These are phyloP conservation scores for Cochlearia excelsa DNA, from an alignment of 345 rosid species.

Conservation along the genomic window DNA sequence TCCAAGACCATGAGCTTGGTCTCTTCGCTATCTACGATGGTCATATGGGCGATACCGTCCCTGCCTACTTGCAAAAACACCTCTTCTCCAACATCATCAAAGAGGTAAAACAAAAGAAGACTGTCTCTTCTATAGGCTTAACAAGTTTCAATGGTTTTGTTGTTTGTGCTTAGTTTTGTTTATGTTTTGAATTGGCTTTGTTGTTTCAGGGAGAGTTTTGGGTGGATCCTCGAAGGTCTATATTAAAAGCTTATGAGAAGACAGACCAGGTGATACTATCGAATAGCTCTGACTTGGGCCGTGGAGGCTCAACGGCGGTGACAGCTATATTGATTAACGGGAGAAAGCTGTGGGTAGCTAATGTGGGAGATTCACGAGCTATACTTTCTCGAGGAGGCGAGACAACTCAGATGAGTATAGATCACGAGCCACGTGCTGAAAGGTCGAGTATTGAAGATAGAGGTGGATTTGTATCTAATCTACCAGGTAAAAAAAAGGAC, in stretches of 20 bases:
- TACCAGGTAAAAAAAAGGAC: slow-evolving; percentile 52
- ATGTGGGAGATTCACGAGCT: slow-evolving; percentile 69
- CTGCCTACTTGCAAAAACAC: slow-evolving; percentile 61
- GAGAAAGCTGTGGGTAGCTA: slow-evolving; percentile 56
- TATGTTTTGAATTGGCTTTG: too few relatives aligned
- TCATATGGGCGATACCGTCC: slow-evolving; percentile 66
- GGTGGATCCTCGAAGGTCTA: slow-evolving; percentile 54
- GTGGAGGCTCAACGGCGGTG: slow-evolving; percentile 79
- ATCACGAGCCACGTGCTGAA: slow-evolving; percentile 74
- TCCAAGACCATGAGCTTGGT: slow-evolving; percentile 57
- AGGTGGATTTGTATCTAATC: slow-evolving; percentile 86
- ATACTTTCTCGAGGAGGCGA: slow-evolving; percentile 55
- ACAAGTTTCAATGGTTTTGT: too few relatives aligned
- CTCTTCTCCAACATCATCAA: slow-evolving; percentile 61
- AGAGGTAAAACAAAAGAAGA: slow-evolving; percentile 41
- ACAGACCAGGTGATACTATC: slow-evolving; percentile 75
- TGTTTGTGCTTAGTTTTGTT: too few relatives aligned
- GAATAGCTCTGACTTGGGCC: slow-evolving; percentile 56
- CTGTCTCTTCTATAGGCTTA: too few relatives aligned
- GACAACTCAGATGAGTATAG: slow-evolving; percentile 53
- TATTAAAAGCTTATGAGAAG: slow-evolving; percentile 61
- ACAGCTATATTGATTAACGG: slow-evolving; percentile 65
- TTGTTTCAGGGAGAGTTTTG: slow-evolving; percentile 61
- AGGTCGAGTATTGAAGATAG: slow-evolving; percentile 68
- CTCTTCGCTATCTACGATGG: slow-evolving; percentile 74